Evolutionary conservation across 225 moss, liverwort and hornwort species (phyloP).

Genomic region (Anthoceros angustus): DNA sequence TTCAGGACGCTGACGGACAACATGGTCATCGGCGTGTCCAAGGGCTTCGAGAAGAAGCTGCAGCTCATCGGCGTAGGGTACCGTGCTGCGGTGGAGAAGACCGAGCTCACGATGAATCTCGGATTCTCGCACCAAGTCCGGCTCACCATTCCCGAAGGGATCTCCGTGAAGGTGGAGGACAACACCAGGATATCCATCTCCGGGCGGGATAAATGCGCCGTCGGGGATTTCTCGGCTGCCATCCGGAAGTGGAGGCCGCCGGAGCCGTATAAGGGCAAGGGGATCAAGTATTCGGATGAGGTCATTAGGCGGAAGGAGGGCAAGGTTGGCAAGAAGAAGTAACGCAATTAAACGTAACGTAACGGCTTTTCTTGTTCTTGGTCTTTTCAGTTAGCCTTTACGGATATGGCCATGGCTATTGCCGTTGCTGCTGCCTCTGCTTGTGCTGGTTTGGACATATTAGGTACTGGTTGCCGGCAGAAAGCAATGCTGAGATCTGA

Average conservation of each 20-base stretch:
- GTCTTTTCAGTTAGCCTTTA: no score
- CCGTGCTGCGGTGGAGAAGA: slow-evolving; percentile 59
- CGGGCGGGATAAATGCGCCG: slow-evolving; percentile 83
- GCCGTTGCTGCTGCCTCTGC: no score
- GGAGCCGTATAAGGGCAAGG: slow-evolving; percentile 99
- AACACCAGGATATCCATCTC: slow-evolving; percentile 61
- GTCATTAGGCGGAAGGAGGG: slow-evolving; percentile 96
- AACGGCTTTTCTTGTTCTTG: no score
- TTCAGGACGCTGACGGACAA: slow-evolving; percentile 86
- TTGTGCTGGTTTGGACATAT: no score
- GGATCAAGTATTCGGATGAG: slow-evolving; percentile 81
- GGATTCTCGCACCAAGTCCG: slow-evolving; percentile 95
- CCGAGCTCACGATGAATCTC: slow-evolving; percentile 57
- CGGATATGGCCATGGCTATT: no score
- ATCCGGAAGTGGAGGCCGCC: slow-evolving; percentile 89
- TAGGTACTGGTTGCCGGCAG: no score
- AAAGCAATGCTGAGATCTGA: no score
- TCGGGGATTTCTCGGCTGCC: slow-evolving; percentile 87
- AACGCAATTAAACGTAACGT: not conserved
- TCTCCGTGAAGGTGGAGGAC: slow-evolving; percentile 71
- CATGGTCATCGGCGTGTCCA: slow-evolving; percentile 75
- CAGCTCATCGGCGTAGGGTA: slow-evolving; percentile 95
- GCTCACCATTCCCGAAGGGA: slow-evolving; percentile 50
- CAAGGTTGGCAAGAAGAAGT: slow-evolving; percentile 99
- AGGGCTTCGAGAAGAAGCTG: slow-evolving; percentile 70